Base-by-base conservation (phyloP, 78 protist species). In the Dictyostelium discoideum region DNA sequence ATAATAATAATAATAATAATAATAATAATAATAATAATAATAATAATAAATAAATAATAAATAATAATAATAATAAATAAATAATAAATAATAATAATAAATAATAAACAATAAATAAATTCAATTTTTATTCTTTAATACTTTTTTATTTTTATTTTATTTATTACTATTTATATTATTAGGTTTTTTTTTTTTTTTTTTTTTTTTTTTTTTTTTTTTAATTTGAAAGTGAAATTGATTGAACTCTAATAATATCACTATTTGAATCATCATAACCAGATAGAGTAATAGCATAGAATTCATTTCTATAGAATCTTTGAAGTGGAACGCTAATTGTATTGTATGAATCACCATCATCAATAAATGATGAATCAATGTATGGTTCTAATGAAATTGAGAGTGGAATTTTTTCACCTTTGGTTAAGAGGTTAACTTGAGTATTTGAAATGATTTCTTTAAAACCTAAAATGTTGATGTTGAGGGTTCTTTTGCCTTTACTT, bases 251-350 rank as follows among this genome's bases (percentile, higher is more conserved):
- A 32, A 37, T 37, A 37, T 74, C 81, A 74, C 48, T 37, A 74
- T 74, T 74, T 74, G 46, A 74, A 13, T 74, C 81, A 74, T 74
- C 81, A 74, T 74, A 74, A 37, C 81, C 81, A 32, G 81, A 37
- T 5, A 74, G 3, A 13, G 81, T 37, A 37, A 74, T 9, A 18
- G 46, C 81, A 26, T 37, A 29, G 13, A 74, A 74, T 13, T 32
- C 44, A 74, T 29, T 26, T 29, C 48, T 39, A 32, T 5, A 29
- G 40, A 74, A 74, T 74, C 24, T 39, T 4, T 32, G 16, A 14
- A 74, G 81, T 74, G 81, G 81, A 37, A 74, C 13, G 13, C 42
- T 16, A 74, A 74, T 37, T 3, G 46, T 74, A 74, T 20, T 37
- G 20, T 13, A 74, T 37, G 39, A 20, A 37, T 20, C 40, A 14